Evolutionary conservation across 768 basidiomycete species (phyloP).

Genomic region (Suillus cothurnatus): DNA sequence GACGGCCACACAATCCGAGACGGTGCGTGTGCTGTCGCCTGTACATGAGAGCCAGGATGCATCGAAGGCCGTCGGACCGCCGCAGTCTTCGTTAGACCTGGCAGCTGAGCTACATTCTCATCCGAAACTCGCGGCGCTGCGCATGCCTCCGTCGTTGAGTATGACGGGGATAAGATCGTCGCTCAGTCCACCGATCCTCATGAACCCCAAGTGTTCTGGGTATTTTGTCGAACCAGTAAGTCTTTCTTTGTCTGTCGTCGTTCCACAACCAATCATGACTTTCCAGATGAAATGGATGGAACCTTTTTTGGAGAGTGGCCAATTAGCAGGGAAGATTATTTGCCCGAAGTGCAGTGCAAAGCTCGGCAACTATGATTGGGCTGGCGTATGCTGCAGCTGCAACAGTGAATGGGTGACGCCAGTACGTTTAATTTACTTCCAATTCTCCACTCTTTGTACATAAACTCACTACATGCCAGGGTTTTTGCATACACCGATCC

Average conservation of each 20-base stretch:
- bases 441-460: neutral
- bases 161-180: constrained; percentile 31
- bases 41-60: constrained; percentile 5
- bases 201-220: constrained; percentile 87
- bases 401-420: constrained; percentile 86
- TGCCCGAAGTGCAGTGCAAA: constrained; percentile 94
- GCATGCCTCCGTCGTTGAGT: constrained; percentile 27
- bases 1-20: constrained; percentile 7
- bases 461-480: constrained; percentile 35
- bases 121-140: constrained; percentile 52
- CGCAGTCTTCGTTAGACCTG: constrained; percentile 35
- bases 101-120: constrained; percentile 47
- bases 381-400: constrained; percentile 89
- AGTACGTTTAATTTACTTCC: constrained; percentile 45
- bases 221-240: constrained; percentile 96
- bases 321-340: constrained; percentile 82
- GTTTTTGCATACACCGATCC: constrained; percentile 67
- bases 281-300: constrained; percentile 96
- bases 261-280: neutral
- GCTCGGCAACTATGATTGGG: constrained; percentile 97
- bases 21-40: neutral
- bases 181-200: constrained; percentile 64
- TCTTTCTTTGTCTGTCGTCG: constrained; percentile 16
- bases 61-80: neutral
- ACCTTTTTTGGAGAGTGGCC: constrained; percentile 69